Conservation (phyloP, 345 rosid genomes). For the Triadica sebifera region DNA sequence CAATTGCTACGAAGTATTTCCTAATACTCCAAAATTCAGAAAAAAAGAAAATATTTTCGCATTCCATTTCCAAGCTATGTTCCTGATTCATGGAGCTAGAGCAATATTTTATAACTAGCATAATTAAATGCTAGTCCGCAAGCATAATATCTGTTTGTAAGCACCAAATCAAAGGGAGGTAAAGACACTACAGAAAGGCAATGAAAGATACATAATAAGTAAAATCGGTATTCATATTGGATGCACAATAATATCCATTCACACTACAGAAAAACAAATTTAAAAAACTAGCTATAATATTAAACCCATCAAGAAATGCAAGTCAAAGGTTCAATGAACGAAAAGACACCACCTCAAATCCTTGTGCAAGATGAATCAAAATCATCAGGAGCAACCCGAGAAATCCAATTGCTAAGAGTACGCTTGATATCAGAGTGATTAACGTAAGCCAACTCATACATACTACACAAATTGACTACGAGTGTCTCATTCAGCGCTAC, state of each 20-base stretch:
- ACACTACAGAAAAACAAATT: neutral
- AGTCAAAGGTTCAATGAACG: neutral
- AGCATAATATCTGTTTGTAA: neutral
- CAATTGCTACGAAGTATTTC: no score
- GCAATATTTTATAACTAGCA: neutral
- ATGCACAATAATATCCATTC: neutral
- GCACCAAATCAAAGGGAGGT: neutral
- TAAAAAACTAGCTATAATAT: neutral
- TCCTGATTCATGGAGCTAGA: neutral
- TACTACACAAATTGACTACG: conserved; percentile 89
- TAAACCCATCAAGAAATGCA: neutral
- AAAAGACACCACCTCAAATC: conserved; percentile 40
- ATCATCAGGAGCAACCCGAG: conserved; percentile 90
- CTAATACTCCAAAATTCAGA: neutral
- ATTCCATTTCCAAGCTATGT: conserved; percentile 5
- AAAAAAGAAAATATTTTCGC: neutral
- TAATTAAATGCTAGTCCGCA: neutral
- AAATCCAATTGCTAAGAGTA: conserved; percentile 83
- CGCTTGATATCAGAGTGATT: conserved; percentile 79
- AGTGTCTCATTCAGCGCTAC: conserved; percentile 82
- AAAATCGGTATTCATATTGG: neutral
- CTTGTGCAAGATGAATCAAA: conserved; percentile 87
- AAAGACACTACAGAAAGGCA: neutral
- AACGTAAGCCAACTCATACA: conserved; percentile 96
- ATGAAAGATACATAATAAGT: neutral